Evolutionary conservation across 2,329 filamentous ascomycete genomes (phyloP), one percentile per base, ranked within the genome.

Genomic region (Bipolaris victoriae): DNA sequence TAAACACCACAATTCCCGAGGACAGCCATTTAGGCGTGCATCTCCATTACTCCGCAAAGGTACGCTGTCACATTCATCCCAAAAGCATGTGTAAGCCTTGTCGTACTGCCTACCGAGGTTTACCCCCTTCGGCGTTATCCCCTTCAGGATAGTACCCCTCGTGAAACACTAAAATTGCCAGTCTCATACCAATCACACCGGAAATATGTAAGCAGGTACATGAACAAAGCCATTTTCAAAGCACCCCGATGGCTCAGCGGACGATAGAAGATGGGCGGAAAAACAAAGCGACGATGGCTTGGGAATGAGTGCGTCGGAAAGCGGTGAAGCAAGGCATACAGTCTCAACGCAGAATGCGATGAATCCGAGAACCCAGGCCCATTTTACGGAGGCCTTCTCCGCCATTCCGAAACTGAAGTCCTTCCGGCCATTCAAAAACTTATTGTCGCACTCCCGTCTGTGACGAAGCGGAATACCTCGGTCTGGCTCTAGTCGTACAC

Each of bases 51-150:
- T 61, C 57, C 55, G 66, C 61, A 55, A 65, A 62, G 57, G 57
- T 35, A 47, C 29, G 20, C 26, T 45, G 29, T 53, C 41, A 54
- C 50, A 45, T 58, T 57, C 60, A 60, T 64, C 51, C 58, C 56
- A 66, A 57, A 61, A 52, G 53, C 18, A 49, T 39, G 26, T 10
- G 45, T 33, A 53, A 33, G 31, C 46, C 44, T 50, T 13, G 24
- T 49, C 31, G 24, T 36, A 11, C 18, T 18, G 54, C 37, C 55
- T 63, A 55, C 67, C 67, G 65, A 65, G 67, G 67, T 37, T 61
- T 40, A 45, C 58, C 57, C 43, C 9, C 20, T 63, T 62, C 51
- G 26, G 26, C 26, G 26, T 61, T 40, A 47, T 59, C 57, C 43
- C 9, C 20, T 63, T 62, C 49, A 16, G 62, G 63, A 26, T 60